phyloP scores from a whole-genome alignment of 2,329 filamentous ascomycete genomes.

The Monosporascus sp. region DNA sequence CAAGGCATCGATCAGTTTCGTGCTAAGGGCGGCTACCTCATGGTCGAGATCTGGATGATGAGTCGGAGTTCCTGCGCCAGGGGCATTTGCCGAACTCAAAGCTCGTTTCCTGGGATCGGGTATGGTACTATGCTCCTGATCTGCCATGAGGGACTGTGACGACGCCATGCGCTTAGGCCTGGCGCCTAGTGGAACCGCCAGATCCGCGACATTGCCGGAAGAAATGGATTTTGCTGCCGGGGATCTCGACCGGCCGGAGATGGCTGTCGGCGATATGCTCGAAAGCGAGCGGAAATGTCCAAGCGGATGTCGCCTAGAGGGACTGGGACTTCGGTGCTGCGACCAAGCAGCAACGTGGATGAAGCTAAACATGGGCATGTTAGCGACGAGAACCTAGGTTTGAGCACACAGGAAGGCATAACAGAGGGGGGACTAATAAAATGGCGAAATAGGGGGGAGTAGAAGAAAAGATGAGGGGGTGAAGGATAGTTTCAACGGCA shows the following conservation, averaged over 20 bases:
- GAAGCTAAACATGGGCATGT: slow-evolving; percentile 37
- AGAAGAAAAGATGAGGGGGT: neutral
- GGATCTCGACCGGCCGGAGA: slow-evolving; percentile 34
- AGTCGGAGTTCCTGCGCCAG: slow-evolving; percentile 26
- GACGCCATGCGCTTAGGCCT: slow-evolving; percentile 31
- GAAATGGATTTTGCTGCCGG: slow-evolving; percentile 28
- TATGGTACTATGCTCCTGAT: slow-evolving; percentile 63
- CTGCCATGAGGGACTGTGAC: slow-evolving; percentile 41
- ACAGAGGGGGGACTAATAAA: neutral
- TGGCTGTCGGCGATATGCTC: slow-evolving; percentile 41
- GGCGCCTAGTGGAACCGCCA: slow-evolving; percentile 17
- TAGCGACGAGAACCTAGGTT: slow-evolving; percentile 7
- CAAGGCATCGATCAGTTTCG: slow-evolving; percentile 94
- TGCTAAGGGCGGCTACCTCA: slow-evolving; percentile 86
- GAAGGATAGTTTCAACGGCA: neutral
- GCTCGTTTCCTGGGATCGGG: slow-evolving; percentile 58
- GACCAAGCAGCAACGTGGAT: slow-evolving; percentile 50
- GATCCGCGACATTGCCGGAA: slow-evolving; percentile 21
- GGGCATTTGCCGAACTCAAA: slow-evolving; percentile 40
- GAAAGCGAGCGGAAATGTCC: slow-evolving; percentile 52
- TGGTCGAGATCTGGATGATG: slow-evolving; percentile 54
- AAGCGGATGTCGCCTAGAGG: slow-evolving; percentile 33
- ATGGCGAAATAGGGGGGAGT: neutral
- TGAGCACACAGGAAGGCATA: neutral
- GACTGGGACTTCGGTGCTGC: slow-evolving; percentile 34